Conservation (phyloP, 306 rosid genomes). For the Lathyrus aphaca region DNA sequence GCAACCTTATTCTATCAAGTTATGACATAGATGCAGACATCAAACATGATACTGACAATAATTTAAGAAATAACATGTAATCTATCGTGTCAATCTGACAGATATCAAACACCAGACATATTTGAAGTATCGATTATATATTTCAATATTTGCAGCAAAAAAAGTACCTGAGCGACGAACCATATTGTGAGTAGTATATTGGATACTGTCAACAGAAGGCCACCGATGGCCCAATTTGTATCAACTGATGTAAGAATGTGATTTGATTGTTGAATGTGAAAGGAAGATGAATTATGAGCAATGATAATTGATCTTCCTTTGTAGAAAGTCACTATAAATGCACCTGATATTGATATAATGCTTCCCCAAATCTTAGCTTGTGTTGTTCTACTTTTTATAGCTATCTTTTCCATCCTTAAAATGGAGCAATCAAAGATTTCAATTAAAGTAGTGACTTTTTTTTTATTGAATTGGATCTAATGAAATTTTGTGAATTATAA, state of each 20-base stretch:
- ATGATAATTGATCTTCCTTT: slow-evolving; percentile 61
- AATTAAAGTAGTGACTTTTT: too few species aligned
- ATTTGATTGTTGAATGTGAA: slow-evolving; percentile 38
- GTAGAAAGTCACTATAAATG: slow-evolving; percentile 79
- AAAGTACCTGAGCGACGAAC: slow-evolving; percentile 74
- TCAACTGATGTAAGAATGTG: slow-evolving; percentile 38
- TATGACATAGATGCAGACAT: too few species aligned
- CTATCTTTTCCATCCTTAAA: slow-evolving; percentile 78
- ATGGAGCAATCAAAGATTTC: too few species aligned
- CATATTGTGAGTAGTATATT: slow-evolving; percentile 73
- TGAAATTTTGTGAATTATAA: neutral
- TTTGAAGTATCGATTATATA: neutral
- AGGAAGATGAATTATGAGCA: slow-evolving; percentile 35
- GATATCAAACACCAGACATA: neutral
- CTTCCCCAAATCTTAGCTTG: slow-evolving; percentile 84
- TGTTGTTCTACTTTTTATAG: slow-evolving; percentile 58
- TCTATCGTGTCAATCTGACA: neutral
- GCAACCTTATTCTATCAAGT: neutral
- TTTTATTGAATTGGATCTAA: too few species aligned
- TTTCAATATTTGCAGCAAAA: neutral
- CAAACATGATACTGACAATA: too few species aligned
- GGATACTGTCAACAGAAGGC: slow-evolving; percentile 64
- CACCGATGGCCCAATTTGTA: slow-evolving; percentile 70
- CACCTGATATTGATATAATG: slow-evolving; percentile 77
- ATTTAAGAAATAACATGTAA: too few species aligned